Base-by-base conservation (phyloP, 257 asterid genomes). In the Knoxia roxburghii region DNA sequence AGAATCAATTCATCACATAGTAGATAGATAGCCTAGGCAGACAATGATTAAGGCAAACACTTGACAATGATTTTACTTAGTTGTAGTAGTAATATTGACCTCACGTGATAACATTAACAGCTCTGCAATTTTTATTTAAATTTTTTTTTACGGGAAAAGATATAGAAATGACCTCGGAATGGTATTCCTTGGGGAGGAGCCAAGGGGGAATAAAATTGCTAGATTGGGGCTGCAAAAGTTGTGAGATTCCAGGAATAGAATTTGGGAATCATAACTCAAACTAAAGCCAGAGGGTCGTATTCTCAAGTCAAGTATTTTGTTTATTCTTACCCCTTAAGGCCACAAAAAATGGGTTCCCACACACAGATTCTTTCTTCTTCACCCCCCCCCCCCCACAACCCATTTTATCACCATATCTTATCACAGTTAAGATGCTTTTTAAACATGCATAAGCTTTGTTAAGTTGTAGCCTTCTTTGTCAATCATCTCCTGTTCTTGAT, bases 301-400 rank as follows among this genome's bases (percentile, higher is more conserved):
- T 86, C 84, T 72, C 88, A 81, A 85, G 95, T 76, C 95, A 84
- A 85, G 95, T 83, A 83, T 82, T 77, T 81, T 43, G 61, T 77
- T 79, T 75, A 77, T 80, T 80, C 72, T 80, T 81, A 64, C 84
- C 76, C 75, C 71, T 81, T 66, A 35, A 84, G 80, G 80, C 95
- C 90, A 80, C 90, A 46, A 82, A 83, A 76, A 82, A 82, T 87
- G 90, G 90, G 83, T 84, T 86, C 88, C 67, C 71, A 33, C 72
- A 33, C n/a, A 46, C 51, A 46, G 15, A 1, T 46, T 2, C 15
- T 43, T 43, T 7, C 10, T 27, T 48, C 33, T 65, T 67, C 74
- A 59, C 21, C 14, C 62, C 40, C n/a, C n/a, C n/a, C n/a, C n/a
- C n/a, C n/a, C n/a, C n/a, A n/a, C n/a, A n/a, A n/a, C n/a, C n/a